A percentile compares a stretch with the other conserved stretches of the same genome.
Conservation (phyloP, 2,329 filamentous ascomycete species). For the Shiraia sp. region DNA sequence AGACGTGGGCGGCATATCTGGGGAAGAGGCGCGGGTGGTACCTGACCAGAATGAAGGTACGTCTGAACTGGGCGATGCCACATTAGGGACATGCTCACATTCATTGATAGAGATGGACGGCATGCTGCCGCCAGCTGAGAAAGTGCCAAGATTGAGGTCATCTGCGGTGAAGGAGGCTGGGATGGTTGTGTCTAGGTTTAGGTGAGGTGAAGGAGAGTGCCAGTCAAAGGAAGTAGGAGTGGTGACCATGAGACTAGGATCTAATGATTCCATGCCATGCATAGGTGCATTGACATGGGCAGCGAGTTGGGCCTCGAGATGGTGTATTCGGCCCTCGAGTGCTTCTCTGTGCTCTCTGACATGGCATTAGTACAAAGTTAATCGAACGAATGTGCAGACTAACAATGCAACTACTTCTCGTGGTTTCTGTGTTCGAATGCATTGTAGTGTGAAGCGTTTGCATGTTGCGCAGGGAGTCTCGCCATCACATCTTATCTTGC, state of each 20-base stretch:
- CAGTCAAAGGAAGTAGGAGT: slow-evolving; percentile 34
- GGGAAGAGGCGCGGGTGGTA: slow-evolving; percentile 42
- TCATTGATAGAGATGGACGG: slow-evolving; percentile 43
- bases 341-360: slow-evolving; percentile 41
- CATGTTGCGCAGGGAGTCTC: slow-evolving; percentile 43
- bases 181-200: slow-evolving; percentile 35
- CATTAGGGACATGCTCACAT: slow-evolving; percentile 39
- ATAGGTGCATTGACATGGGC: slow-evolving; percentile 41
- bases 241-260: slow-evolving; percentile 31
- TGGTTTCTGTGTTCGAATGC: slow-evolving; percentile 42
- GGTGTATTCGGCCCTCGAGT: slow-evolving; percentile 43
- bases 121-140: slow-evolving; percentile 32
- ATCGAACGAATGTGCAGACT: slow-evolving; percentile 20
- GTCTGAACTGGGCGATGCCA: slow-evolving; percentile 37
- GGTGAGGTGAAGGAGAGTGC: slow-evolving; percentile 29
- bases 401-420: slow-evolving; percentile 42
- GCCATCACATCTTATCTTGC: slow-evolving; percentile 44
- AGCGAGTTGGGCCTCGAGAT: slow-evolving; percentile 42
- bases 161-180: slow-evolving; percentile 26
- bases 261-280: slow-evolving; percentile 42
- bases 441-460: slow-evolving; percentile 43
- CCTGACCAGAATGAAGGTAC: slow-evolving; percentile 44
- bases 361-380: background rate
- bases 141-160: slow-evolving; percentile 27
- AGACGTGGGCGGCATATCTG: slow-evolving; percentile 37